A percentile compares a stretch with the other conserved stretches of the same genome.
Conservation (phyloP, 1,284 basidiomycete species). For the Erythrobasidium hasegawianum region DNA sequence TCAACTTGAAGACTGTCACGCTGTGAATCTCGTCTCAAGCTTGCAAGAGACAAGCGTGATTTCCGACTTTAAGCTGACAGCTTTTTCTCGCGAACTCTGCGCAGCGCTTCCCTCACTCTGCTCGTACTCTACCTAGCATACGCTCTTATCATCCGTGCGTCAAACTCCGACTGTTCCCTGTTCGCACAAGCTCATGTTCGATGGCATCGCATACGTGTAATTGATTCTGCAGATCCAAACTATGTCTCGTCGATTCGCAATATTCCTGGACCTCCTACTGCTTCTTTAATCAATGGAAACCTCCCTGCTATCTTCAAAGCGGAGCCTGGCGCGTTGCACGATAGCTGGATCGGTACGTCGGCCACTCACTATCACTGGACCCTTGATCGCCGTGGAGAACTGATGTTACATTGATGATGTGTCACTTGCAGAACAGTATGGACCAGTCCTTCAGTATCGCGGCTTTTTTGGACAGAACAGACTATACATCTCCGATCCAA, state of each 20-base stretch:
- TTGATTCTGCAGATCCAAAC: constrained; percentile 9
- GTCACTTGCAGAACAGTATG: constrained; percentile 24
- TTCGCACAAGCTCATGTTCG: background rate
- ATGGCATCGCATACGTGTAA: constrained; percentile 4
- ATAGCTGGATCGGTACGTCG: constrained; percentile 25
- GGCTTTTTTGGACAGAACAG: constrained; percentile 49
- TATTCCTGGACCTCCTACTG: constrained; percentile 15
- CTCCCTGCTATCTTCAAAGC: constrained; percentile 26
- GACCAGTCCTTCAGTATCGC: constrained; percentile 18
- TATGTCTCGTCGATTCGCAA: constrained; percentile 14
- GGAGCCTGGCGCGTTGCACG: constrained; percentile 21
- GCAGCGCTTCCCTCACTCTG: background rate
- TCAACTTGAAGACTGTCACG: no score
- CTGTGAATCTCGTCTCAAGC: no score
- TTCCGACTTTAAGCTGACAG: no score
- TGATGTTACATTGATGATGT: no score
- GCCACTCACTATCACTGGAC: background rate
- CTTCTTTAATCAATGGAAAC: constrained; percentile 16
- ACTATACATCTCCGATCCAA: constrained; percentile 61
- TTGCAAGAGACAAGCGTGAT: no score
- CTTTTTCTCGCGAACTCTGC: background rate
- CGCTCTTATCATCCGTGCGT: background rate
- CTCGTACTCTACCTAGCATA: constrained; percentile 5
- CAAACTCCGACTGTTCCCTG: no score
- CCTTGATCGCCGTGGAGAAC: no score